Evolutionary conservation across 2,329 filamentous ascomycete genomes (phyloP).

Genomic region (Coniochaeta sp.): DNA sequence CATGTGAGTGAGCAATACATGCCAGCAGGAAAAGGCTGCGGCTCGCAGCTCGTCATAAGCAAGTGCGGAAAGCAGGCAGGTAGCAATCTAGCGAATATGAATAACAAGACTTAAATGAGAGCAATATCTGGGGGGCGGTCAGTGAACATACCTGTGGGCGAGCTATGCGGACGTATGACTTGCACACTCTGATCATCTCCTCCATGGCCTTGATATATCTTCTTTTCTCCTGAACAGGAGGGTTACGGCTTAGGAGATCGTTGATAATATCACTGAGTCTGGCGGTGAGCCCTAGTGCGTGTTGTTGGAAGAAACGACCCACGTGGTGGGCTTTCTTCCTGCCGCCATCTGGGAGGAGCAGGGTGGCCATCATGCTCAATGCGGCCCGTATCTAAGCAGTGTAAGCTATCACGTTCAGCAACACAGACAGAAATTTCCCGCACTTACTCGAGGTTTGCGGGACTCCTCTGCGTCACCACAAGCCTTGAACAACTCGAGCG

Average conservation of each 20-base stretch:
- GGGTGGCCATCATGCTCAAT: slow-evolving; percentile 34
- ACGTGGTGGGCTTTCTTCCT: slow-evolving; percentile 44
- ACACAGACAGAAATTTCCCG: slow-evolving; percentile 6
- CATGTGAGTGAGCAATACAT: slow-evolving; percentile 65
- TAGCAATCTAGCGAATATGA: slow-evolving; percentile 59
- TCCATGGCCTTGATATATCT: slow-evolving; percentile 77
- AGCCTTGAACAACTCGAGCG: slow-evolving; percentile 75
- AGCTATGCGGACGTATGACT: slow-evolving; percentile 65
- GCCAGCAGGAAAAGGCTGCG: slow-evolving; percentile 78
- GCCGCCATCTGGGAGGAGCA: slow-evolving; percentile 11
- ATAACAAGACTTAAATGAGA: slow-evolving; percentile 5
- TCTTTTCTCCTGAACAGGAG: slow-evolving; percentile 59
- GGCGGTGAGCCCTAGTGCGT: slow-evolving; percentile 82
- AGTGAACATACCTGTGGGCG: slow-evolving; percentile 67
- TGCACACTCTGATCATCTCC: slow-evolving; percentile 76
- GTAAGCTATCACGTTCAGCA: slow-evolving; percentile 17
- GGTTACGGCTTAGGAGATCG: slow-evolving; percentile 47
- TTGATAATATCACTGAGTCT: slow-evolving; percentile 75
- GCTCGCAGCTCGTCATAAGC: slow-evolving; percentile 67
- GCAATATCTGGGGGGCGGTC: background rate
- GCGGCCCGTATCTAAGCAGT: slow-evolving; percentile 36
- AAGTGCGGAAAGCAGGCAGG: slow-evolving; percentile 83
- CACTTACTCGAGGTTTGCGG: slow-evolving; percentile 48
- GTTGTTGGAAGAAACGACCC: slow-evolving; percentile 69
- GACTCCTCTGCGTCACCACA: slow-evolving; percentile 61